These are phyloP conservation scores for Babesia gibsoni DNA, from an alignment of 169 alveolate species.

Conservation along the genomic window DNA sequence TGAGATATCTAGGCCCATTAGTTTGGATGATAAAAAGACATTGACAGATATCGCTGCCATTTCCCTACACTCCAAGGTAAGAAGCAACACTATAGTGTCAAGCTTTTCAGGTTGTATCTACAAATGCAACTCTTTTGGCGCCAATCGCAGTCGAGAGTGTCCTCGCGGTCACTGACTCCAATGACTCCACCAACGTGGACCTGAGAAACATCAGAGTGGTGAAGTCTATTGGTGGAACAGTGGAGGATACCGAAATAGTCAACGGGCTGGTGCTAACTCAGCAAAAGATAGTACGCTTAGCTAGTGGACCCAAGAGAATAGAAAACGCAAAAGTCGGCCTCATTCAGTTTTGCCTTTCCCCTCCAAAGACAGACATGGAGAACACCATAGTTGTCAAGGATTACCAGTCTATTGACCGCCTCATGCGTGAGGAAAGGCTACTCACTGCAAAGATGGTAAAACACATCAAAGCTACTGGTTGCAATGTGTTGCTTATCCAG, in stretches of 20 bases:
- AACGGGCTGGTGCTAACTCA: slow-evolving; percentile 97
- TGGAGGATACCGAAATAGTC: slow-evolving; percentile 97
- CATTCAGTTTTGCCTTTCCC: slow-evolving; percentile 97
- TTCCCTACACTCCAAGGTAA: slow-evolving; percentile 93
- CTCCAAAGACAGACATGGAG: slow-evolving; percentile 99
- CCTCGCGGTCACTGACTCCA: slow-evolving; percentile 69
- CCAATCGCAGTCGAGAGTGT: slow-evolving; percentile 99
- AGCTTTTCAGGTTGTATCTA: slow-evolving; percentile 82
- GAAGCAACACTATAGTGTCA: not conserved
- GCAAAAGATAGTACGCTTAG: slow-evolving; percentile 91
- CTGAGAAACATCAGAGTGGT: slow-evolving; percentile 84
- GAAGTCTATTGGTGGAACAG: slow-evolving; percentile 97
- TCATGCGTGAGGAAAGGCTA: slow-evolving; percentile 96
- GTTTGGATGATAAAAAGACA: slow-evolving; percentile 90
- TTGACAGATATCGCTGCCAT: slow-evolving; percentile 93
- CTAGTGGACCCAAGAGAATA: slow-evolving; percentile 94
- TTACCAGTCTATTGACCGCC: slow-evolving; percentile 88
- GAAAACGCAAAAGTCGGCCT: slow-evolving; percentile 95
- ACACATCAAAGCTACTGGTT: slow-evolving; percentile 96
- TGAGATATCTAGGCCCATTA: slow-evolving; percentile 90
- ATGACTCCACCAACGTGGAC: slow-evolving; percentile 83
- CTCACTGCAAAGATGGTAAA: slow-evolving; percentile 95
- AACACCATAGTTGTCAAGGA: slow-evolving; percentile 92
- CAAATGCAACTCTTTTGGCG: slow-evolving; percentile 93
- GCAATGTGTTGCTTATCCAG: slow-evolving; percentile 96